Base-by-base conservation (phyloP, 31 red algal species). In the Odonthalia washingtoniensis region DNA sequence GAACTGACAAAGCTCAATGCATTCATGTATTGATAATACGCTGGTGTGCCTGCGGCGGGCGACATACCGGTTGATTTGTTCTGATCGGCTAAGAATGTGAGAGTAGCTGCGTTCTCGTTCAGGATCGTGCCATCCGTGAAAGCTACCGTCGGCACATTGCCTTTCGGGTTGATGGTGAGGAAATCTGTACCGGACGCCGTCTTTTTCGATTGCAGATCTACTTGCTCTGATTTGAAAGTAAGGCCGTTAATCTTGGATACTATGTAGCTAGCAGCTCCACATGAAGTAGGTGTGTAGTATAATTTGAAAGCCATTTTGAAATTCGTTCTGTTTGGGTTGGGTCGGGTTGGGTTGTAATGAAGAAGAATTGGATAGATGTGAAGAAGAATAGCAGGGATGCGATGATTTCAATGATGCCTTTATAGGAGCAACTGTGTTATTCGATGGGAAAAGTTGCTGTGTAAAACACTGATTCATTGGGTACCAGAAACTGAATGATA, bases 231-330 rank as follows among this genome's bases (percentile, higher is more conserved):
- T 42, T 67, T 63, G 80, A 83, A 83, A 28, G 72, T 52, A 4
- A 46, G 33, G 16, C 63, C 80, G 33, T 24, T 33, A 24, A 70
- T 30, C 30, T 42, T 31, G 64, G 80, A 62, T 3, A 39, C 38
- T 62, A 83, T 83, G 63, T 36, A 83, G 30, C 65, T 83, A 5
- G 80, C 80, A 12, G 80, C 64, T 17, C 80, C 80, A 52, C 80
- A 83, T 17, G 80, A 83, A 6, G 80, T 83, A 24, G 80, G 63
- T 5, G 80, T 83, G 80, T 83, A 83, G 63, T 74, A 83, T 5
- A 83, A 63, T 33, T 67, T 83, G 80, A 83, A 83, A 39, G 64
- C 38, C 80, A 83, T 83, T 60, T 45, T 80, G n/a, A n/a, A n/a
- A n/a, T n/a, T n/a, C n/a, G n/a, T n/a, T n/a, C n/a, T n/a, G 65